These are phyloP conservation scores for Tylopilus rubrobrunneus DNA, from an alignment of 768 basidiomycete genomes.

Conservation along the genomic window DNA sequence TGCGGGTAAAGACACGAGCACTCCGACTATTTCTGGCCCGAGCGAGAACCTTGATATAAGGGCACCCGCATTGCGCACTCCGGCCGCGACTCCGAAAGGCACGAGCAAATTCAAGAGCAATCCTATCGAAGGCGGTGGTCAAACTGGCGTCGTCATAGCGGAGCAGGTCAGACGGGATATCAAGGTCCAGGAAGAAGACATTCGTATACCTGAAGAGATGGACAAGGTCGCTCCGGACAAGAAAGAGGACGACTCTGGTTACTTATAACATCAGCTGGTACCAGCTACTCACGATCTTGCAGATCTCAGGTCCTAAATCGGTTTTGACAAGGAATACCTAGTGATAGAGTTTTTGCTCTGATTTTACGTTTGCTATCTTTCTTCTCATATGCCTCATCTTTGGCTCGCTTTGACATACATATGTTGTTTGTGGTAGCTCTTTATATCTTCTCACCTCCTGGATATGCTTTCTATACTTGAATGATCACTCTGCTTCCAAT, in stretches of 20 bases:
- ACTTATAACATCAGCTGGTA: constrained; percentile 18
- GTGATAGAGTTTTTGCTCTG: not conserved
- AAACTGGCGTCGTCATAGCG: constrained; percentile 44
- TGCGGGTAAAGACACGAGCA: constrained; percentile 17
- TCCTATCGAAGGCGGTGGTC: constrained; percentile 49
- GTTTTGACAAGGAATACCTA: not conserved
- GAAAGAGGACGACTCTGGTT: constrained; percentile 28
- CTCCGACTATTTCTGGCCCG: constrained; percentile 5
- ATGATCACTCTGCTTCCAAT: not conserved
- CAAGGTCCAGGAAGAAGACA: constrained; percentile 19
- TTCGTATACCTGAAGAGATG: constrained; percentile 34
- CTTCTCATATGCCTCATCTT: not conserved
- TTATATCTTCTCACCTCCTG: no score
- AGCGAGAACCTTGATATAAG: constrained; percentile 19
- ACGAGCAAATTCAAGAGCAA: constrained; percentile 68
- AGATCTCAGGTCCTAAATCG: not conserved
- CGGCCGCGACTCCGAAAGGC: constrained; percentile 37
- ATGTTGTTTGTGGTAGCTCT: no score
- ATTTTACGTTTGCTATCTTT: not conserved
- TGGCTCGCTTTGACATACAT: no score
- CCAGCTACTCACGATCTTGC: not conserved
- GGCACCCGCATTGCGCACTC: constrained; percentile 8
- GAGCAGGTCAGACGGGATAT: constrained; percentile 42
- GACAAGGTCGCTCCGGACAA: constrained; percentile 35
- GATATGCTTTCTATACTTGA: no score